These are phyloP conservation scores for Kingdonia uniflora DNA, from an alignment of 164 flowering plant species.

Conservation along the genomic window DNA sequence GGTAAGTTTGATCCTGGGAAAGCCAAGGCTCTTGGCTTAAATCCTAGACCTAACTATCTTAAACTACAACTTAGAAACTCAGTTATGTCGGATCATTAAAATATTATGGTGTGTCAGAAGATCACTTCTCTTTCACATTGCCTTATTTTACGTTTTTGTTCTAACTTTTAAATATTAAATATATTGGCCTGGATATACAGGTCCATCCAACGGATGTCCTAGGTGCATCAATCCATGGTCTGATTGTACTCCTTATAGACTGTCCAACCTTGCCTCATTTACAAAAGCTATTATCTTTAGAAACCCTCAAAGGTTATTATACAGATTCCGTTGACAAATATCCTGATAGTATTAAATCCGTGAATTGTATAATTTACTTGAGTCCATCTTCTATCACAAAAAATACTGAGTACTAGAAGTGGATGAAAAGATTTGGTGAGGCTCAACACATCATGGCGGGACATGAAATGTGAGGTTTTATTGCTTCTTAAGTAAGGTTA, in stretches of 20 bases:
- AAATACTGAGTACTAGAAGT: conserved; percentile 45
- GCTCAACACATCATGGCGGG: conserved; percentile 97
- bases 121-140: background rate
- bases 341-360: conserved; percentile 30
- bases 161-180: conserved; percentile 3
- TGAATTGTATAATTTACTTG: conserved; percentile 74
- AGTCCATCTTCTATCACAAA: conserved; percentile 52
- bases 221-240: conserved; percentile 89
- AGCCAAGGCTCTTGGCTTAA: conserved; percentile 79
- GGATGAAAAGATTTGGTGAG: conserved; percentile 81
- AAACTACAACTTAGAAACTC: conserved; percentile 76
- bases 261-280: conserved; percentile 78
- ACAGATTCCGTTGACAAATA: conserved; percentile 21
- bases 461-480: conserved; percentile 51
- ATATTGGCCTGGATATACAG: conserved; percentile 38
- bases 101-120: conserved; percentile 48
- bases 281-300: conserved; percentile 33
- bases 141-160: background rate
- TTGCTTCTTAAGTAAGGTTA: background rate
- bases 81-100: conserved; percentile 65
- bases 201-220: conserved; percentile 91
- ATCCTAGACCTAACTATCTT: conserved; percentile 78
- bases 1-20: conserved; percentile 84
- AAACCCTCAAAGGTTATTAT: conserved; percentile 50
- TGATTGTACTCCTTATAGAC: conserved; percentile 76